Percentiles rank a stretch among this genome's conserved stretches.
phyloP scores from a whole-genome alignment of 2,329 filamentous ascomycete genomes.

The Aspergillus novoparasiticus region DNA sequence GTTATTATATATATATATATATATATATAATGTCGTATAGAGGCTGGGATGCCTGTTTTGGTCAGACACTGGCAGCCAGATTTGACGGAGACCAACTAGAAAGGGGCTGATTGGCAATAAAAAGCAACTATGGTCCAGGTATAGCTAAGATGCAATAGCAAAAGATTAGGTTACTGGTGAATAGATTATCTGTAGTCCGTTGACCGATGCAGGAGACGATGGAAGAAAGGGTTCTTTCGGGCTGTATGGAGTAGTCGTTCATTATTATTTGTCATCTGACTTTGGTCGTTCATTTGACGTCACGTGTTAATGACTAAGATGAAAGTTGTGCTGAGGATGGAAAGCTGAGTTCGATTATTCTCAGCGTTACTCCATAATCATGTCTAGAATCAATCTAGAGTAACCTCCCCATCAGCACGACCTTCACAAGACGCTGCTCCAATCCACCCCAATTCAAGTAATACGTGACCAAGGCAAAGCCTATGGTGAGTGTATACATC shows the following conservation, averaged over 20 bases:
- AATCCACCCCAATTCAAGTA: not conserved
- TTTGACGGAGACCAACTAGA: not conserved
- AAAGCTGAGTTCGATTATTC: too few relatives aligned
- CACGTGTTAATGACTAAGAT: not conserved
- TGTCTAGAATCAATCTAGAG: not conserved
- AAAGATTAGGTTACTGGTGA: not conserved
- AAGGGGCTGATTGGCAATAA: not conserved
- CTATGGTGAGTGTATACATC: not conserved
- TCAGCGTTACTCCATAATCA: not conserved
- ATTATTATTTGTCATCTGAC: not conserved
- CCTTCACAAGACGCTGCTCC: not conserved
- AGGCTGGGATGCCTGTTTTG: not conserved
- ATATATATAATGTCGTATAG: not conserved
- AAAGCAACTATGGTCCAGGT: not conserved
- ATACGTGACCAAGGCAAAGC: not conserved
- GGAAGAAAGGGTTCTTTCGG: not conserved
- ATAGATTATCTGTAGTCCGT: not conserved
- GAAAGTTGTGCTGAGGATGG: too few relatives aligned
- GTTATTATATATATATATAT: slow-evolving; percentile 9
- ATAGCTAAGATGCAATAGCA: not conserved
- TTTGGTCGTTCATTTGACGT: not conserved
- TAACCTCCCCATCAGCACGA: too few relatives aligned
- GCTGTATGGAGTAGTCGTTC: not conserved
- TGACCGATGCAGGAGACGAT: not conserved
- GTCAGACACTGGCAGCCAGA: not conserved